Conservation (phyloP, 176 grass and related monocot species). For the Rhipidocladum racemiflorum region DNA sequence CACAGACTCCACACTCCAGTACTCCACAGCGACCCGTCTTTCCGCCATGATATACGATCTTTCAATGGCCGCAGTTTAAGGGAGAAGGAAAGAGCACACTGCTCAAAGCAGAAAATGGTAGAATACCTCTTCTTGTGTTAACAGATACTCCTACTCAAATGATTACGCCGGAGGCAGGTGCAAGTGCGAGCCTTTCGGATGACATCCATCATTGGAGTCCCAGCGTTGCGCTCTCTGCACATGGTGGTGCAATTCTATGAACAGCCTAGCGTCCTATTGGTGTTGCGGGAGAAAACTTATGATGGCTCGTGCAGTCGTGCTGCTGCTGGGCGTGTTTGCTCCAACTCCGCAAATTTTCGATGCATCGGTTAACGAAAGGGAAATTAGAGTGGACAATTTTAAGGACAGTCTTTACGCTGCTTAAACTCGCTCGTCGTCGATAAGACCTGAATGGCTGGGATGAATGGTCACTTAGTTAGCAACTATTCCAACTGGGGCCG, state of each 20-base stretch:
- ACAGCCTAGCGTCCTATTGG: neutral
- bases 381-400: no score
- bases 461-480: neutral
- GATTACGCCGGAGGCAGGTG: neutral
- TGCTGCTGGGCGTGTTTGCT: neutral
- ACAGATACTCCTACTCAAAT: neutral
- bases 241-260: neutral
- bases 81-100: neutral
- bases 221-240: neutral
- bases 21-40: neutral
- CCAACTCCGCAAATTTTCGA: neutral
- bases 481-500: neutral
- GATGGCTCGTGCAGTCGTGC: neutral
- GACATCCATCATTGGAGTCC: slow-evolving; percentile 10
- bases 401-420: neutral
- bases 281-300: neutral
- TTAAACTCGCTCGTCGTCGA: neutral
- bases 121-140: no score
- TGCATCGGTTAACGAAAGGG: neutral
- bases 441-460: neutral
- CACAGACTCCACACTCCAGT: no score
- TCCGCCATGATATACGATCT: slow-evolving; percentile 19
- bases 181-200: slow-evolving; percentile 12
- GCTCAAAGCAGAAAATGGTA: neutral
- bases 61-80: neutral